These are phyloP conservation scores for Boletus subparvulus DNA, from an alignment of 768 basidiomycete genomes.

Conservation along the genomic window DNA sequence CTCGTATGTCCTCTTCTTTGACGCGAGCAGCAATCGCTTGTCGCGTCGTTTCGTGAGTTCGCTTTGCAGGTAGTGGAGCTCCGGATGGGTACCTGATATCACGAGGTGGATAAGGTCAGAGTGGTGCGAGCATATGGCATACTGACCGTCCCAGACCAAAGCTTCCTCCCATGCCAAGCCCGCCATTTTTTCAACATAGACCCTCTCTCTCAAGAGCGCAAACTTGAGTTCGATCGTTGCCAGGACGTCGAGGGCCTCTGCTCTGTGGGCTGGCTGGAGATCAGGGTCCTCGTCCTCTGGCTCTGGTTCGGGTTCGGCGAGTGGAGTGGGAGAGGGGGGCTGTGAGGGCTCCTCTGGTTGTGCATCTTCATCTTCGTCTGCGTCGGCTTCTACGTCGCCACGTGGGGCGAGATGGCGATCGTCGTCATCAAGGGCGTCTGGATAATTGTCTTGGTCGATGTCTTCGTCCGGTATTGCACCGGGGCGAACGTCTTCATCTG, in stretches of 20 bases:
- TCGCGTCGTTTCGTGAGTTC: conserved; percentile 78
- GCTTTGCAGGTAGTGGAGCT: conserved; percentile 75
- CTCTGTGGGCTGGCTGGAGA: conserved; percentile 76
- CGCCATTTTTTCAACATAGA: conserved; percentile 96
- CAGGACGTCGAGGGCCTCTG: conserved; percentile 85
- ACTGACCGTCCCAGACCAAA: conserved; percentile 72
- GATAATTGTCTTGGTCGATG: conserved; percentile 20
- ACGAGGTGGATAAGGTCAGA: background rate
- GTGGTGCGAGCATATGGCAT: background rate
- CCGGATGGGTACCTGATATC: conserved; percentile 77
- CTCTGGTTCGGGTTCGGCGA: conserved; percentile 27
- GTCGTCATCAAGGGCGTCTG: conserved; percentile 23
- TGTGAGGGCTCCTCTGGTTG: conserved; percentile 25
- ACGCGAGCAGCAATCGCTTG: conserved; percentile 77
- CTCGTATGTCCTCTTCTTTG: conserved; percentile 70
- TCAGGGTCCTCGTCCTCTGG: conserved; percentile 57
- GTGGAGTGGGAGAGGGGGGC: conserved; percentile 26
- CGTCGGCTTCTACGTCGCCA: conserved; percentile 24
- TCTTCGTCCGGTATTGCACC: conserved; percentile 32
- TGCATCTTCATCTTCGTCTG: conserved; percentile 37
- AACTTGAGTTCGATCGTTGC: conserved; percentile 93
- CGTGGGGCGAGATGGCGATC: conserved; percentile 19
- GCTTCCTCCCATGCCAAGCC: conserved; percentile 85
- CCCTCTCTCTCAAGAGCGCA: conserved; percentile 77
- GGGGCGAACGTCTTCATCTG: conserved; percentile 12